A percentile compares a stretch with the other conserved stretches of the same genome.
These are phyloP conservation scores for Elsinoe perseae DNA, from an alignment of 2,329 filamentous ascomycete genomes.

Conservation along the genomic window DNA sequence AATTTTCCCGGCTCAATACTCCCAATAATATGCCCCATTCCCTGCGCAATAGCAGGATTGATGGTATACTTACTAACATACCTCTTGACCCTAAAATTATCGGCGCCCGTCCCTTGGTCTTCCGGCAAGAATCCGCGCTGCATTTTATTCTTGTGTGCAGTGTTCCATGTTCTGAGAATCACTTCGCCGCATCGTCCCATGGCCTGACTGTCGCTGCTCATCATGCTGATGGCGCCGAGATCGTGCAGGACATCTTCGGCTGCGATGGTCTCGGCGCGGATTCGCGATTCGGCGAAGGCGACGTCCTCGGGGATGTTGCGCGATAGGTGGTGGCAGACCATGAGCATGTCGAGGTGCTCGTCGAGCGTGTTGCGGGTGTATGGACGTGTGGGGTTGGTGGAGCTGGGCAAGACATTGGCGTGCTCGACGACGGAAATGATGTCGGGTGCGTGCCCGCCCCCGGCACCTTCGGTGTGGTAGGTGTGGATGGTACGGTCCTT, in stretches of 20 bases:
- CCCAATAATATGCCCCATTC: slow-evolving; percentile 79
- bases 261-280: slow-evolving; percentile 91
- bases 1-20: slow-evolving; percentile 83
- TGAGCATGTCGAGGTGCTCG: slow-evolving; percentile 95
- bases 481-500: slow-evolving; percentile 85
- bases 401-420: slow-evolving; percentile 78
- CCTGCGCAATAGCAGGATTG: slow-evolving; percentile 86
- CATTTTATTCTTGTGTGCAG: slow-evolving; percentile 90
- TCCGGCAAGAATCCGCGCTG: slow-evolving; percentile 70
- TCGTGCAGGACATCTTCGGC: slow-evolving; percentile 95
- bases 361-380: slow-evolving; percentile 89
- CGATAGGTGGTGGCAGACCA: slow-evolving; percentile 93
- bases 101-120: slow-evolving; percentile 69
- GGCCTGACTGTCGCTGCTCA: slow-evolving; percentile 89
- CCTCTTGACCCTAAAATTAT: slow-evolving; percentile 86
- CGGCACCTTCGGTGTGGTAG: slow-evolving; percentile 93
- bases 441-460: slow-evolving; percentile 89
- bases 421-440: slow-evolving; percentile 92
- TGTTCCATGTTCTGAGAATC: slow-evolving; percentile 89
- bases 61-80: slow-evolving; percentile 96
- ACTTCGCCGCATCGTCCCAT: slow-evolving; percentile 97
- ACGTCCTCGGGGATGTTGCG: slow-evolving; percentile 93
- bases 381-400: slow-evolving; percentile 85
- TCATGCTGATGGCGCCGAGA: slow-evolving; percentile 92
- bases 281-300: slow-evolving; percentile 88